Evolutionary conservation across 345 rosid genomes (phyloP).

Genomic region (Linum lewisii): DNA sequence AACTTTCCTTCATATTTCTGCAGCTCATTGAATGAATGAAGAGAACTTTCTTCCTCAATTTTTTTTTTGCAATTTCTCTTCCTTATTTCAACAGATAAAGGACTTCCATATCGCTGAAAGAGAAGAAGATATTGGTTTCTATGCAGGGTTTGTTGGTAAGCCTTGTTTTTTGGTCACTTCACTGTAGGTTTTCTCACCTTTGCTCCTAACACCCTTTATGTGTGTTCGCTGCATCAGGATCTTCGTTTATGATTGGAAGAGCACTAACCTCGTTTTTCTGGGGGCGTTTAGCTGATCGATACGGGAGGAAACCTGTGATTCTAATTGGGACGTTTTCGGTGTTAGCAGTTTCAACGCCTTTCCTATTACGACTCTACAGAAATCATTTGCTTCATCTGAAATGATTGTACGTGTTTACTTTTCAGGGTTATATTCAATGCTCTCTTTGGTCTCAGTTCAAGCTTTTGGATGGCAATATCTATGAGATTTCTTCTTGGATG

Average conservation of each 20-base stretch:
- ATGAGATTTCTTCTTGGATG: slow-evolving; percentile 18
- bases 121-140: slow-evolving; percentile 22
- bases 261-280: slow-evolving; percentile 16
- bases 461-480: slow-evolving; percentile 17
- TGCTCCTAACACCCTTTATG: neutral
- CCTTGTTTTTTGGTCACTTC: neutral
- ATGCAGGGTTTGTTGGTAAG: slow-evolving; percentile 21
- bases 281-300: slow-evolving; percentile 22
- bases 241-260: slow-evolving; percentile 22
- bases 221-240: slow-evolving; percentile 8
- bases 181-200: neutral
- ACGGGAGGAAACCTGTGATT: slow-evolving; percentile 19
- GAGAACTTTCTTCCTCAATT: too few relatives aligned
- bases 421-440: slow-evolving; percentile 15
- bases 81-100: slow-evolving; percentile 10
- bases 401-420: neutral
- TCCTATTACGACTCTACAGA: neutral
- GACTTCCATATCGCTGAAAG: slow-evolving; percentile 15
- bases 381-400: neutral
- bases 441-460: slow-evolving; percentile 19
- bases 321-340: slow-evolving; percentile 15
- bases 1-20: neutral
- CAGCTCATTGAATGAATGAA: neutral
- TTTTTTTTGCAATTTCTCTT: neutral
- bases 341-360: slow-evolving; percentile 9